Percentiles rank a stretch among this genome's conserved stretches.
Conservation (phyloP, 768 basidiomycete genomes). For the Phaeolepiota aurea region DNA sequence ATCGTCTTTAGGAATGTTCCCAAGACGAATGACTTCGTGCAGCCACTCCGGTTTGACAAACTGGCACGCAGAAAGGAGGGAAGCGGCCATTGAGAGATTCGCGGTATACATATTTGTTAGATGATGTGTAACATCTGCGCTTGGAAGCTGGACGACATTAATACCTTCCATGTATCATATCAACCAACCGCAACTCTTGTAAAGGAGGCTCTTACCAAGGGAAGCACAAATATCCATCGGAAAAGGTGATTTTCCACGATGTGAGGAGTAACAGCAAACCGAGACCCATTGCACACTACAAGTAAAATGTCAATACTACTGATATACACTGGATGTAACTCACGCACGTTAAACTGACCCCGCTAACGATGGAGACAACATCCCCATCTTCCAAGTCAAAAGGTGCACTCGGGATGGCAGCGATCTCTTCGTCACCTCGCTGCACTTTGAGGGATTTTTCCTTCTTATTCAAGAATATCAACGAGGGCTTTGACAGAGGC, state of each 20-base stretch:
- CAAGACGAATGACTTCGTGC: conserved; percentile 46
- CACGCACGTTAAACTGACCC: conserved; percentile 39
- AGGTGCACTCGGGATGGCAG: conserved; percentile 27
- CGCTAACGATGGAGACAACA: conserved; percentile 33
- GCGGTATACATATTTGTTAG: conserved; percentile 42
- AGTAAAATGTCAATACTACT: too few species aligned
- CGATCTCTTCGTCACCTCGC: conserved; percentile 23
- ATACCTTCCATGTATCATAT: conserved; percentile 33
- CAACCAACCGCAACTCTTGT: background rate
- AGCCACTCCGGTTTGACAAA: conserved; percentile 69
- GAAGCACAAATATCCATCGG: conserved; percentile 35
- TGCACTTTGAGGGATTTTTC: conserved; percentile 35
- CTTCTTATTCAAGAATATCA: conserved; percentile 40
- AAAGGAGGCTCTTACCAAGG: conserved; percentile 35
- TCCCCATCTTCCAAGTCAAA: conserved; percentile 49
- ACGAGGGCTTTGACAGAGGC: conserved; percentile 35
- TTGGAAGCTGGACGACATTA: conserved; percentile 36
- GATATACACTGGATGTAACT: too few species aligned
- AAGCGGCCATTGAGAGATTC: conserved; percentile 42
- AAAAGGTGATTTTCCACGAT: conserved; percentile 24
- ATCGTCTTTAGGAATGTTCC: conserved; percentile 22
- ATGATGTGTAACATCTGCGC: conserved; percentile 53
- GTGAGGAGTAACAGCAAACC: conserved; percentile 38
- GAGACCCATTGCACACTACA: conserved; percentile 46
- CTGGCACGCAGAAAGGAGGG: conserved; percentile 47